These are phyloP conservation scores for Rhododendron vialii DNA, from an alignment of 148 eudicot genomes.

Conservation along the genomic window DNA sequence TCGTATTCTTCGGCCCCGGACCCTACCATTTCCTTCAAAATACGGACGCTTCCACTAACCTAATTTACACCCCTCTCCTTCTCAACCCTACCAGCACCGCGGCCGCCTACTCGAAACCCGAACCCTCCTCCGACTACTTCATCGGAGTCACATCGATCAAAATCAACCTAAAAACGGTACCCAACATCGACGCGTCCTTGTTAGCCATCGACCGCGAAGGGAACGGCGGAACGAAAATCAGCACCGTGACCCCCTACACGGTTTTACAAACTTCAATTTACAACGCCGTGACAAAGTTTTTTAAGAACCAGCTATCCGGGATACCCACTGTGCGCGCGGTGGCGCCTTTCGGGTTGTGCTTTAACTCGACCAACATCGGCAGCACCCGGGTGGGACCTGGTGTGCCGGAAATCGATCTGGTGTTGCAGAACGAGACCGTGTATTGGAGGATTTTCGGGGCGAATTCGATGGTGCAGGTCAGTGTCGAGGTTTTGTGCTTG, in stretches of 20 bases:
- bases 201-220: conserved; percentile 21
- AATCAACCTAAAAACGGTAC: conserved; percentile 20
- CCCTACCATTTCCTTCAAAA: conserved; percentile 25
- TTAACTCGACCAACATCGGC: background rate
- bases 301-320: conserved; percentile 9
- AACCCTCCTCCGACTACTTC: conserved; percentile 31
- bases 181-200: conserved; percentile 21
- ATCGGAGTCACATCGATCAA: conserved; percentile 29
- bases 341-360: conserved; percentile 41
- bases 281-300: conserved; percentile 16
- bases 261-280: conserved; percentile 30
- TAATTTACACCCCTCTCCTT: conserved; percentile 48
- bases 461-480: conserved; percentile 45
- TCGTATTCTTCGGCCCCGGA: conserved; percentile 44
- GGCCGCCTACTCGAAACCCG: background rate
- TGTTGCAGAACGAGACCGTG: conserved; percentile 29
- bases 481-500: conserved; percentile 22
- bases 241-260: conserved; percentile 44
- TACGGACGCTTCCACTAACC: conserved; percentile 22
- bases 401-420: conserved; percentile 40
- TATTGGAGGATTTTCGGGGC: conserved; percentile 39
- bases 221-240: conserved; percentile 42
- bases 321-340: conserved; percentile 19
- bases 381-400: conserved; percentile 21
- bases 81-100: conserved; percentile 19